Conservation (phyloP, 23 red algal genomes). For the Gracilaria gracilis region DNA sequence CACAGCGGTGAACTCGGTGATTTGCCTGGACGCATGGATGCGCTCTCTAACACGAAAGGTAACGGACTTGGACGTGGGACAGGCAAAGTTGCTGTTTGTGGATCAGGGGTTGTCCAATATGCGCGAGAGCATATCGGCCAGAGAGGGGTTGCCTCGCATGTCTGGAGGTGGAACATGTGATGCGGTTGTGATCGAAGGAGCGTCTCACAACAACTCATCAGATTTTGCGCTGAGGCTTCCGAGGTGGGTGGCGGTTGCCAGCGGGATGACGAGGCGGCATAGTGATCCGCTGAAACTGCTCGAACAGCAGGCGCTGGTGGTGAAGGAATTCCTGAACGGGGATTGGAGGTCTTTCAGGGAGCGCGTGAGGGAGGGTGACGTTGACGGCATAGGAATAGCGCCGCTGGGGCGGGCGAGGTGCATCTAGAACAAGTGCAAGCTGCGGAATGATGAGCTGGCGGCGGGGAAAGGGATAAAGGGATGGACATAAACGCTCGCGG, state of each 20-base stretch:
- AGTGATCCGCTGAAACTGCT: conserved; percentile 47
- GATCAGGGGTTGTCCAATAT: conserved; percentile 41
- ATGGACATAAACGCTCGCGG: too few species aligned
- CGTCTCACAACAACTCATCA: conserved; percentile 61
- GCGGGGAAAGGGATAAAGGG: too few species aligned
- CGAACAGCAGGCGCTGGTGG: conserved; percentile 7
- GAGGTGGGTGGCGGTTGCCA: conserved; percentile 3
- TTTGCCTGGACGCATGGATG: conserved; percentile 70
- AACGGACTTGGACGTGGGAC: not conserved
- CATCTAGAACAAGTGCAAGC: not conserved
- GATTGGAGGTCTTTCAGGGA: conserved; percentile 31
- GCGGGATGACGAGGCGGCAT: conserved; percentile 49
- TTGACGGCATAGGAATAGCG: not conserved
- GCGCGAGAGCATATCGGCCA: conserved; percentile 21
- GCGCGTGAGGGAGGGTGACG: conserved; percentile 17
- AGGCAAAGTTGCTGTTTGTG: conserved; percentile 47
- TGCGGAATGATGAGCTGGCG: not conserved
- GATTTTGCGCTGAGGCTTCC: conserved; percentile 69
- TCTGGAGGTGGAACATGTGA: conserved; percentile 11
- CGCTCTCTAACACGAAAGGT: not conserved
- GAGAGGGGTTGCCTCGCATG: conserved; percentile 20
- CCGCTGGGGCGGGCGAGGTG: conserved; percentile 23
- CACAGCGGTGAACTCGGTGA: conserved; percentile 13
- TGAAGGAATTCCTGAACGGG: conserved; percentile 30
- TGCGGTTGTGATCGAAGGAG: conserved; percentile 43